phyloP scores from a whole-genome alignment of 2,329 filamentous ascomycete species.

The Byssothecium circinans region DNA sequence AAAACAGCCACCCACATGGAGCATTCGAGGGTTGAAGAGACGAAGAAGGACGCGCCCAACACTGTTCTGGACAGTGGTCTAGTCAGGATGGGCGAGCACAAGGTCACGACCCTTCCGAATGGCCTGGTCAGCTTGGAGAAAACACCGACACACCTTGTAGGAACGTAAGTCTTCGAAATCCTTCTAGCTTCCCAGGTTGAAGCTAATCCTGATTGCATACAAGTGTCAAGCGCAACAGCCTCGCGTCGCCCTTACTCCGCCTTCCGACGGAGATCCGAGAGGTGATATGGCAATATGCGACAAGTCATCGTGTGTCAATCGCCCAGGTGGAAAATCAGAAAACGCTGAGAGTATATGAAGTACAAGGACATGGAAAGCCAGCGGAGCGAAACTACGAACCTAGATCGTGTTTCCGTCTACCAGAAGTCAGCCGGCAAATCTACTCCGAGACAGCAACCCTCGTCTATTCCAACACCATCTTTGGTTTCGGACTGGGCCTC shows the following conservation, averaged over 20 bases:
- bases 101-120: background rate
- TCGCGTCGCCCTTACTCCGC: constrained; percentile 13
- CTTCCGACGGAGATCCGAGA: constrained; percentile 12
- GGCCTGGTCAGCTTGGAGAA: background rate
- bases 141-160: background rate
- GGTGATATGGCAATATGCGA: constrained; percentile 14
- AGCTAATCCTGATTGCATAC: background rate
- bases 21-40: too few species aligned
- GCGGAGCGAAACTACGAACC: background rate
- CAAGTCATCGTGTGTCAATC: constrained; percentile 5
- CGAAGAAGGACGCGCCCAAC: background rate
- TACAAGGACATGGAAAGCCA: background rate
- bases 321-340: background rate
- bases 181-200: background rate
- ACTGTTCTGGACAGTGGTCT: background rate
- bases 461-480: constrained; percentile 9
- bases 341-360: background rate
- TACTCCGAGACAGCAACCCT: constrained; percentile 15
- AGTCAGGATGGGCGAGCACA: background rate
- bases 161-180: background rate
- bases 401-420: constrained; percentile 9
- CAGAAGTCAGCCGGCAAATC: constrained; percentile 13
- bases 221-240: constrained; percentile 1
- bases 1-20: too few species aligned
- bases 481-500: constrained; percentile 2